phyloP scores from a whole-genome alignment of 257 asterid species.

The Hygrophila difformis region DNA sequence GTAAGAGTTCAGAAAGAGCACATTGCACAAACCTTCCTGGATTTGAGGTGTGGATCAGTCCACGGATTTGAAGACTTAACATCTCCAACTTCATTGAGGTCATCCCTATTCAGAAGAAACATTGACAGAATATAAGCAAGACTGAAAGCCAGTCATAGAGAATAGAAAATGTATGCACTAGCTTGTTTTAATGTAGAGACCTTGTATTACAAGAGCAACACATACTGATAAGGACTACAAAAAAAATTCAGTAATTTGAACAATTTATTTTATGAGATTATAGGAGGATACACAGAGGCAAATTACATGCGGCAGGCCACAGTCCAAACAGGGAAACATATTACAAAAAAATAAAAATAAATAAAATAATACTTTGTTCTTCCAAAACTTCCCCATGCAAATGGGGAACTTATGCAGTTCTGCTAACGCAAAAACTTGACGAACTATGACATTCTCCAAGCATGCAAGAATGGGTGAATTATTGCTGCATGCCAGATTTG shows the following conservation, averaged over 20 bases:
- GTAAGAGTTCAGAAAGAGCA: slow-evolving; percentile 8
- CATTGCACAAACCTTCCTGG: slow-evolving; percentile 43
- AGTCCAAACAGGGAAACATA: no score
- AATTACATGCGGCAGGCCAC: no score
- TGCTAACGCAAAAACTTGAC: no score
- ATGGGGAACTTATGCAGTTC: no score
- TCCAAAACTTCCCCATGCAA: no score
- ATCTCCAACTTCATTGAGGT: slow-evolving; percentile 27
- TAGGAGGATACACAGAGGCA: neutral
- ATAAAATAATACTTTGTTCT: no score
- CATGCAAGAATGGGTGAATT: no score
- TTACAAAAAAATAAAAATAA: no score
- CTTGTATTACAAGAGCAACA: neutral
- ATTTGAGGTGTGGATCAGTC: slow-evolving; percentile 45
- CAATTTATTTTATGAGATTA: neutral
- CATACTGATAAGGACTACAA: no score
- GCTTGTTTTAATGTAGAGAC: neutral
- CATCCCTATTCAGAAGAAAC: slow-evolving; percentile 39
- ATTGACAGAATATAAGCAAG: slow-evolving; percentile 22
- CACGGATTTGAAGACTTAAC: slow-evolving; percentile 31
- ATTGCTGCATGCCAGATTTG: neutral
- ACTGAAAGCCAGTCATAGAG: slow-evolving; percentile 10
- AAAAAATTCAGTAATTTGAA: no score
- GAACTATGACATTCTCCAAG: no score
- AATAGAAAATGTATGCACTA: neutral